Evolutionary conservation across 2,329 filamentous ascomycete species (phyloP).

Genomic region (Penicillium sp.): DNA sequence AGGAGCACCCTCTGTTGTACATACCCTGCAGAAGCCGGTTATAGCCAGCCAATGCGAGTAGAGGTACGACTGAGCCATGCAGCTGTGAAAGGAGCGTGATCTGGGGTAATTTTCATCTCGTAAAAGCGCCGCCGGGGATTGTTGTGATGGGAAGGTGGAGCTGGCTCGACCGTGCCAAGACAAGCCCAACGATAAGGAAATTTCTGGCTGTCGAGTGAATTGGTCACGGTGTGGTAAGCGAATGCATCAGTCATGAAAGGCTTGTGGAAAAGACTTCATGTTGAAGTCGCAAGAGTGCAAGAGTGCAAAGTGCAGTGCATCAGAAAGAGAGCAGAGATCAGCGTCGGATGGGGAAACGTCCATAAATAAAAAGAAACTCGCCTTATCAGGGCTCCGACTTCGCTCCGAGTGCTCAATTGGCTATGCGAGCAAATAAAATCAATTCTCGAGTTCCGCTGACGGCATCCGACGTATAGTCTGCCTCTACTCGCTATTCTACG

Average conservation of each 20-base stretch:
- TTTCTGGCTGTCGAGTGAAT: slow-evolving; percentile 15
- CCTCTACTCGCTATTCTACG: neutral
- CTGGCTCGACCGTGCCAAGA: slow-evolving; percentile 21
- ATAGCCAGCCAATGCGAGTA: slow-evolving; percentile 7
- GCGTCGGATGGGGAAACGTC: neutral
- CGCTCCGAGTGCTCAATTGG: slow-evolving; percentile 3
- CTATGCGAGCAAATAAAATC: neutral
- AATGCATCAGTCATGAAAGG: neutral
- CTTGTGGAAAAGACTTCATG: neutral
- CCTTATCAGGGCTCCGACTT: slow-evolving; percentile 19
- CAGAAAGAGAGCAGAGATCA: neutral
- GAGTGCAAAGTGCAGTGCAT: neutral
- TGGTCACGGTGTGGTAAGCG: slow-evolving; percentile 10
- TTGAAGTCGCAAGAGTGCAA: neutral
- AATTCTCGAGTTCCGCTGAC: slow-evolving; percentile 3
- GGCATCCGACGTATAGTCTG: neutral
- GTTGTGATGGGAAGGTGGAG: slow-evolving; percentile 1
- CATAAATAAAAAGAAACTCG: neutral
- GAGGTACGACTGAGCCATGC: neutral
- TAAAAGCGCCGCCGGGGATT: slow-evolving; percentile 12
- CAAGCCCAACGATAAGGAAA: slow-evolving; percentile 10
- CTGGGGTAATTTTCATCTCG: slow-evolving; percentile 27
- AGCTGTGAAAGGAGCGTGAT: neutral
- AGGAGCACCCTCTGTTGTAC: neutral
- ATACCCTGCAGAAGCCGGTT: slow-evolving; percentile 1